Evolutionary conservation across 176 grass and related monocot species (phyloP), one percentile per base, ranked within the genome.

Genomic region (Areca catechu): DNA sequence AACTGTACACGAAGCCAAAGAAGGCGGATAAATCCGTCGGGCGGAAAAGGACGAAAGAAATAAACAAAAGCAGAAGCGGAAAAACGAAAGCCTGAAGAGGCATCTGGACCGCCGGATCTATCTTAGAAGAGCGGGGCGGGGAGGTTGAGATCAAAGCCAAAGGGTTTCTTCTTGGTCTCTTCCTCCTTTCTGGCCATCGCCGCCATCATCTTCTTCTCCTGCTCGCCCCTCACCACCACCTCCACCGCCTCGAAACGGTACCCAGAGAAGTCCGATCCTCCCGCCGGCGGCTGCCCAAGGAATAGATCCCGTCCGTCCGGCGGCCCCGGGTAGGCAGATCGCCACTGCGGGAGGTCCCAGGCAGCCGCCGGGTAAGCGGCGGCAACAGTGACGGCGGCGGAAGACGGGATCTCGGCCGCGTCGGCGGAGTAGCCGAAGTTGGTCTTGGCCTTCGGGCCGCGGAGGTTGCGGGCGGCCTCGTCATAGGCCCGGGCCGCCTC

Each of bases 401-500:
- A 50, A 22, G 47, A 24, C 49, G 25, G 65, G 19, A 19, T 5
- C 10, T 43, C 3, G 9, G 25, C 15, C 56, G 3, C 16, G 55
- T 25, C 54, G 17, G 16, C 43, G 23, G 56, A 16, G 68, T 24
- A 51, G 16, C 68, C 43, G 47, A 71, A 71, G 68, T 71, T 71
- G 47, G 68, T 71, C 48, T 71, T 71, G 4, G 68, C 68, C 68
- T 71, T 60, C 22, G 68, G 55, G 0, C 68, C 56, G 16, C 68
- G 68, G 22, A 70, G 68, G 56, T 48, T 70, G 15, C 22, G 56
- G 5, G 68, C 68, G 6, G 68, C 68, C 56, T 71, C 56, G 68
- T 71, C 68, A 56, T 71, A 71, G 22, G 68, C 68, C 43, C 55
- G 56, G 9, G 68, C 68, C 56, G 68, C 68, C 56, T 71, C 68